Evolutionary conservation across 2,329 filamentous ascomycete species (phyloP).

Genomic region (Beauveria pseudobassiana): DNA sequence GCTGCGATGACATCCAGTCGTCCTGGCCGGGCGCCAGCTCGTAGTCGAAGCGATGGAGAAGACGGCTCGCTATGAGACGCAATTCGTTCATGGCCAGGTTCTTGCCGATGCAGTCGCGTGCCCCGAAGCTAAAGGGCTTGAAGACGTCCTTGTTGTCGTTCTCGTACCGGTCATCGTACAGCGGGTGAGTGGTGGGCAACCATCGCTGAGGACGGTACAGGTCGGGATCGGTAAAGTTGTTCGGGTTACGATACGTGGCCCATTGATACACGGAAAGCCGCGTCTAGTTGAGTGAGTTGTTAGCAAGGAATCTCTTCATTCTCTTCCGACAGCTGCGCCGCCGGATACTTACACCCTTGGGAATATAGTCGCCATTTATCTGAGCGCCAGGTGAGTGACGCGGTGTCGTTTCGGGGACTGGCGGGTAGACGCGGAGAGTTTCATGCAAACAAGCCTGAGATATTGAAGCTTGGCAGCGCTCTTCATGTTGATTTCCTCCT

Average conservation of each 20-base stretch:
- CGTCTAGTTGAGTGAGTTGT: not conserved
- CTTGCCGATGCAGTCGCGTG: constrained; percentile 34
- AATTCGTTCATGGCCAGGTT: constrained; percentile 35
- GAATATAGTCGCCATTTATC: constrained; percentile 27
- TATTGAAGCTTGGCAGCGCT: constrained; percentile 24
- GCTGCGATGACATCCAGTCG: constrained; percentile 17
- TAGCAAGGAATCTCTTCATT: too few species aligned
- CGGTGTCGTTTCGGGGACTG: constrained; percentile 21
- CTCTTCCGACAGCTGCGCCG: too few species aligned
- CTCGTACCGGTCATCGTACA: constrained; percentile 29
- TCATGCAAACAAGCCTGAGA: constrained; percentile 36
- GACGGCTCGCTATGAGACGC: constrained; percentile 35
- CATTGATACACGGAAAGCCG: constrained; percentile 34
- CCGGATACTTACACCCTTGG: constrained; percentile 24
- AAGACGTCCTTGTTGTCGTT: constrained; percentile 30
- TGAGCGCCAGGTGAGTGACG: constrained; percentile 23
- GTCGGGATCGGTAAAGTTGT: constrained; percentile 37
- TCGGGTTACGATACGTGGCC: constrained; percentile 34
- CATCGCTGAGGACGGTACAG: constrained; percentile 42
- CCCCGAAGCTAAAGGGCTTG: constrained; percentile 32
- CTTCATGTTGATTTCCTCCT: constrained; percentile 30
- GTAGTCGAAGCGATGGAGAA: constrained; percentile 40
- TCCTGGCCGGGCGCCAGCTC: constrained; percentile 20
- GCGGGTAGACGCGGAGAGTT: constrained; percentile 33
- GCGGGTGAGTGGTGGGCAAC: constrained; percentile 18